These are phyloP conservation scores for Paraconiothyrium brasiliense DNA, from an alignment of 2,329 filamentous ascomycete genomes.

Conservation along the genomic window DNA sequence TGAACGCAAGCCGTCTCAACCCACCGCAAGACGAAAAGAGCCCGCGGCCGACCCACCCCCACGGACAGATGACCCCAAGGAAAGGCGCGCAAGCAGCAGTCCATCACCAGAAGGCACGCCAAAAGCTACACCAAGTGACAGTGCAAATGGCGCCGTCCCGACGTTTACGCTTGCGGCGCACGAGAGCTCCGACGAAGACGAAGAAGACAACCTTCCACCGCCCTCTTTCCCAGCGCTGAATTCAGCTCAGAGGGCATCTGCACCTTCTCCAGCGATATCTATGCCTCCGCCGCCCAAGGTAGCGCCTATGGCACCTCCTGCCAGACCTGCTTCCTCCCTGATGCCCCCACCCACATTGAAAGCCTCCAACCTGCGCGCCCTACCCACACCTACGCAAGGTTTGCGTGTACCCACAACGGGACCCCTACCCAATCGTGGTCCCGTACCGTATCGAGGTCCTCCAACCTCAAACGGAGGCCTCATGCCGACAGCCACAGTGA, in stretches of 20 bases:
- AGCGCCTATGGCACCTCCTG: constrained; percentile 48
- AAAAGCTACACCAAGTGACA: constrained; percentile 34
- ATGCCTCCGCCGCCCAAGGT: constrained; percentile 30
- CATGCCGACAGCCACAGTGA: constrained; percentile 37
- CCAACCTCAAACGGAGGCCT: constrained; percentile 54
- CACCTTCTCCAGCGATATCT: constrained; percentile 29
- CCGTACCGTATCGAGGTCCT: constrained; percentile 53
- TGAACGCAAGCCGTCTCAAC: constrained; percentile 26
- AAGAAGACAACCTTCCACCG: constrained; percentile 48
- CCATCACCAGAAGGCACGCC: constrained; percentile 45
- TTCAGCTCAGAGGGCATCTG: constrained; percentile 56
- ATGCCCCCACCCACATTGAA: constrained; percentile 49
- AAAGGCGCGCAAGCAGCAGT: not conserved
- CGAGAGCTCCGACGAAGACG: constrained; percentile 41
- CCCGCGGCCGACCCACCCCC: constrained; percentile 27
- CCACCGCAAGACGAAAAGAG: constrained; percentile 20
- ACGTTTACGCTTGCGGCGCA: constrained; percentile 50
- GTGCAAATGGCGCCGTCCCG: constrained; percentile 34
- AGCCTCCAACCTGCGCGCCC: constrained; percentile 47
- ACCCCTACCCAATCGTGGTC: constrained; percentile 59
- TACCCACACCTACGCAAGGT: constrained; percentile 39
- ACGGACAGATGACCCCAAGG: constrained; percentile 12
- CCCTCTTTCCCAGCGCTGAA: constrained; percentile 57
- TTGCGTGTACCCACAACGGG: constrained; percentile 57
- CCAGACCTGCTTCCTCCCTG: constrained; percentile 38